These are phyloP conservation scores for Extremus antarcticus DNA, from an alignment of 495 filamentous ascomycete genomes.

Conservation along the genomic window DNA sequence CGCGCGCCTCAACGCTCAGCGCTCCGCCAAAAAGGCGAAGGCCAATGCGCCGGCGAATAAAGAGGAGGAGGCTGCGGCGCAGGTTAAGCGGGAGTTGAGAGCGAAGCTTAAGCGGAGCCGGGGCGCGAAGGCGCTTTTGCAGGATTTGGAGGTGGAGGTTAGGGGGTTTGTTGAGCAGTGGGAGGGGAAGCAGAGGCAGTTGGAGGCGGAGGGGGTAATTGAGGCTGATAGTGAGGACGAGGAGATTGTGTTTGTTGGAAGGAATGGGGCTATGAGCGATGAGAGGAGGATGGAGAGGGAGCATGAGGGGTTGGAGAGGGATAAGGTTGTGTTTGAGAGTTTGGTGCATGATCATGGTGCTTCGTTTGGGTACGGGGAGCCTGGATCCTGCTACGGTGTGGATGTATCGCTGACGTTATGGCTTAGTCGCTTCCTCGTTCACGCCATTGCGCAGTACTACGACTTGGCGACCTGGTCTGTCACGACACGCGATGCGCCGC, in stretches of 20 bases:
- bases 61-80: constrained; percentile 31
- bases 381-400: not conserved
- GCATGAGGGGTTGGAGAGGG: constrained; percentile 43
- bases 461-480: constrained; percentile 77
- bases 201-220: constrained; percentile 40
- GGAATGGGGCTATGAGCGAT: constrained; percentile 64
- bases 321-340: constrained; percentile 72
- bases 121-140: constrained; percentile 41
- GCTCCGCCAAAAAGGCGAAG: constrained; percentile 25
- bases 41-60: constrained; percentile 24
- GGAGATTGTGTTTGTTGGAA: constrained; percentile 86
- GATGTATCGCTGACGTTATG: not conserved
- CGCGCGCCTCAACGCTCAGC: constrained; percentile 25
- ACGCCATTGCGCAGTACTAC: constrained; percentile 87
- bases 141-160: constrained; percentile 30
- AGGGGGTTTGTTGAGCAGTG: constrained; percentile 28
- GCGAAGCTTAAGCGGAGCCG: constrained; percentile 58
- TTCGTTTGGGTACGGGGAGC: constrained; percentile 64
- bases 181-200: constrained; percentile 24
- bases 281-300: constrained; percentile 29
- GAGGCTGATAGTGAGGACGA: constrained; percentile 60
- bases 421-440: constrained; percentile 78
- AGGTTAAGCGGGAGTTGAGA: constrained; percentile 51
- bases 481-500: constrained; percentile 56
- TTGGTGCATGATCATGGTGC: constrained; percentile 61